Evolutionary conservation across 2,329 filamentous ascomycete species (phyloP).

Genomic region (Sclerotinia minor): DNA sequence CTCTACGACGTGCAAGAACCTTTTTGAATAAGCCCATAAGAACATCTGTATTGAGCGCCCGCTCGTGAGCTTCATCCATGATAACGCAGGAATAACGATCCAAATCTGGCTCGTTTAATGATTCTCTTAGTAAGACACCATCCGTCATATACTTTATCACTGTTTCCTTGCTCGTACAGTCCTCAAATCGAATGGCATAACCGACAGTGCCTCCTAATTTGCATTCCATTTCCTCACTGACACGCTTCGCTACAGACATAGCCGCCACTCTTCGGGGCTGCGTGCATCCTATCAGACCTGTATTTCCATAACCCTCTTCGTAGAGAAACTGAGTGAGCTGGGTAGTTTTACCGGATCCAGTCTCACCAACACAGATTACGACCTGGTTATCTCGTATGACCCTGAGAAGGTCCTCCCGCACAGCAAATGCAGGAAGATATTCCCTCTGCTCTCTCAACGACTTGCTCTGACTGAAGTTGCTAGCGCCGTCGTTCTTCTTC

Average conservation of each 20-base stretch:
- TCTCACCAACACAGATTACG: constrained; percentile 94
- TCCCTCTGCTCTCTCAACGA: constrained; percentile 87
- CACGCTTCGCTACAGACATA: constrained; percentile 98
- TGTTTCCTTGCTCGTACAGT: constrained; percentile 94
- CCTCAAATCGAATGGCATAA: constrained; percentile 97
- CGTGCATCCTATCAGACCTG: constrained; percentile 92
- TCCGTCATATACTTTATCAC: constrained; percentile 99
- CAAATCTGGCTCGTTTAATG: constrained; percentile 85
- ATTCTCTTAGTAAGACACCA: constrained; percentile 89
- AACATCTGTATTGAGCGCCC: constrained; percentile 94
- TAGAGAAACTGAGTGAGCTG: constrained; percentile 95
- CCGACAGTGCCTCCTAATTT: constrained; percentile 84
- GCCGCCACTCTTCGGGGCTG: constrained; percentile 95
- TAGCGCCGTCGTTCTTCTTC: constrained; percentile 83
- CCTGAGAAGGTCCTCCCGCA: constrained; percentile 85
- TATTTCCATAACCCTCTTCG: constrained; percentile 88
- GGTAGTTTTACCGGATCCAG: constrained; percentile 95
- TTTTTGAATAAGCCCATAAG: constrained; percentile 98
- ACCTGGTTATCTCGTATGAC: constrained; percentile 98
- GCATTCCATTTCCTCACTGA: constrained; percentile 97
- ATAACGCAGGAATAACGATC: constrained; percentile 98
- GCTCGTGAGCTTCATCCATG: constrained; percentile 98
- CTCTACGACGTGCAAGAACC: constrained; percentile 81
- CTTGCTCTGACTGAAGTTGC: constrained; percentile 91
- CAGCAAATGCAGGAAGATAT: constrained; percentile 91